Percentiles rank a stretch among this genome's conserved stretches.
Evolutionary conservation across 306 rosid genomes (phyloP).

Genomic region (Castanea sativa): DNA sequence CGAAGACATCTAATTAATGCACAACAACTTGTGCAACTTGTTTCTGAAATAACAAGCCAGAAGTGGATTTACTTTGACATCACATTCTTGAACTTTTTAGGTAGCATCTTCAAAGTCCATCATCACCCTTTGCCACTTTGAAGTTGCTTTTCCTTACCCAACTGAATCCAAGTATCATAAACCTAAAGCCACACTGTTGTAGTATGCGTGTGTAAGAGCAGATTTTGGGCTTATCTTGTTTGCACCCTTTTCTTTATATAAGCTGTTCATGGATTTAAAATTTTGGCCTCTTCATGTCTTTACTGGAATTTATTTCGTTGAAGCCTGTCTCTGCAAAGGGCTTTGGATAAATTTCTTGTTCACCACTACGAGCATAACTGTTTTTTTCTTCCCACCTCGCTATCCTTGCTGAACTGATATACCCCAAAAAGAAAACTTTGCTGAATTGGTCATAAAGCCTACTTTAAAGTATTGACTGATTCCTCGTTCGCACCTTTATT

Average conservation of each 20-base stretch:
- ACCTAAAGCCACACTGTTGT: neutral
- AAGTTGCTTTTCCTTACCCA: neutral
- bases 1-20: neutral
- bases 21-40: neutral
- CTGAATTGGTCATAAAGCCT: neutral
- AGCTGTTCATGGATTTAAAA: constrained; percentile 6
- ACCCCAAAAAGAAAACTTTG: neutral
- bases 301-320: constrained; percentile 12
- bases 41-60: neutral
- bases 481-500: neutral
- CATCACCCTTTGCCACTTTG: neutral
- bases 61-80: neutral
- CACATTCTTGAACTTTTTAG: neutral
- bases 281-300: constrained; percentile 3
- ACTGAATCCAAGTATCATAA: neutral
- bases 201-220: neutral
- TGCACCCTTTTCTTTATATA: neutral
- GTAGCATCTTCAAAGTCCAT: neutral
- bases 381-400: too few species aligned
- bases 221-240: neutral
- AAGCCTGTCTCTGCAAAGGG: constrained; percentile 19
- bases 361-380: neutral
- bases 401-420: too few species aligned
- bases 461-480: neutral
- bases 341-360: neutral